Conservation (phyloP, 306 rosid genomes). For the Cicer judaicum region DNA sequence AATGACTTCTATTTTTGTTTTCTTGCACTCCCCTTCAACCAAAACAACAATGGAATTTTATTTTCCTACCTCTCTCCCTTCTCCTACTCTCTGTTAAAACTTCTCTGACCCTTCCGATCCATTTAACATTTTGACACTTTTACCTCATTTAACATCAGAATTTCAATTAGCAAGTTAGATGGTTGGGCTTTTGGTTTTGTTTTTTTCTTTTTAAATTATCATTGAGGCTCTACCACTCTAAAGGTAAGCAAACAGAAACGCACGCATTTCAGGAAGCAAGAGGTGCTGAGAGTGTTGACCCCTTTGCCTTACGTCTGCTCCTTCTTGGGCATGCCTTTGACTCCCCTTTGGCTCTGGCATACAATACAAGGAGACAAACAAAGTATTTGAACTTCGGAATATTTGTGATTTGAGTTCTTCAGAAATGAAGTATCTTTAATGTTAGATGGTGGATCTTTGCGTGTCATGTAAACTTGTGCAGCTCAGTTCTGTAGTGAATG, state of each 20-base stretch:
- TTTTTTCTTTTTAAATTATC: not conserved
- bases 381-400: constrained; percentile 7
- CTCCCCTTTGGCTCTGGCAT: constrained; percentile 8
- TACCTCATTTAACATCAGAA: constrained; percentile 22
- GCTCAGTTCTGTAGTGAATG: constrained; percentile 30
- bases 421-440: not conserved
- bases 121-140: constrained; percentile 2
- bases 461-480: constrained; percentile 20
- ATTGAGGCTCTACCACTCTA: not conserved
- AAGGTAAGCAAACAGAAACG: not conserved
- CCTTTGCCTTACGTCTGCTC: not conserved
- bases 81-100: not conserved
- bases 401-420: constrained; percentile 21
- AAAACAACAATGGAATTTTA: not conserved
- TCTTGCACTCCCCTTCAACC: not conserved
- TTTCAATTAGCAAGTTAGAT: not conserved
- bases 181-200: not conserved
- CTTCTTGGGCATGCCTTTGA: not conserved
- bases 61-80: not conserved
- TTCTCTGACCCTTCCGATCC: not conserved
- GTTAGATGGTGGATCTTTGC: constrained; percentile 23
- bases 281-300: not conserved
- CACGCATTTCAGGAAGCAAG: not conserved
- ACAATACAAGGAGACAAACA: not conserved
- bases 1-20: not conserved